phyloP scores from a whole-genome alignment of 2,329 filamentous ascomycete genomes.

The Dothideomycetidae sp. region DNA sequence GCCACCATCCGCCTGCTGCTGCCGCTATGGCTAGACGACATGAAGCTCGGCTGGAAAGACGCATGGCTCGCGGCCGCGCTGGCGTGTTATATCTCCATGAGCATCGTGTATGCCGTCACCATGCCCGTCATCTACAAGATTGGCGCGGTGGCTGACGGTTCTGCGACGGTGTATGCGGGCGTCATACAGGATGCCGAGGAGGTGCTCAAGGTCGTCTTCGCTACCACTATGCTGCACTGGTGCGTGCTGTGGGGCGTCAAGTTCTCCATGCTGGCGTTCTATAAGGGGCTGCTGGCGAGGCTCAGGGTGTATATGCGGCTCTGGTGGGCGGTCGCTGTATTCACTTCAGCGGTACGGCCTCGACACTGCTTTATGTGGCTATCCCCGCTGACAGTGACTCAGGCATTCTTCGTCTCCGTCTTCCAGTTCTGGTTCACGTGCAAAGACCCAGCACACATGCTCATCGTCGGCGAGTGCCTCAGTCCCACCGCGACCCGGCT shows the following conservation, averaged over 20 bases:
- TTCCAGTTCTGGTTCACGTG: slow-evolving; percentile 2
- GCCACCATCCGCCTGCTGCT: not conserved
- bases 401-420: slow-evolving; percentile 1
- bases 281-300: slow-evolving; percentile 6
- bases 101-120: slow-evolving; percentile 4
- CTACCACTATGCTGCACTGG: slow-evolving; percentile 5
- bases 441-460: not conserved
- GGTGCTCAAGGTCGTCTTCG: slow-evolving; percentile 2
- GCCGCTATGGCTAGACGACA: not conserved
- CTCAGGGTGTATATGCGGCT: not conserved
- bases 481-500: not conserved
- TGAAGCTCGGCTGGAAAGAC: slow-evolving; percentile 3
- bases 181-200: slow-evolving; percentile 1
- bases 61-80: slow-evolving; percentile 3
- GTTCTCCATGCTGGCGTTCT: slow-evolving; percentile 7
- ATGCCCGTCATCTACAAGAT: slow-evolving; percentile 3
- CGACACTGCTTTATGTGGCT: not conserved
- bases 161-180: not conserved
- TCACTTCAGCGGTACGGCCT: not conserved
- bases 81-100: slow-evolving; percentile 2
- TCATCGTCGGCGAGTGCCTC: slow-evolving; percentile 1
- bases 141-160: slow-evolving; percentile 6
- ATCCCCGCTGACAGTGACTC: not conserved
- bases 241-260: slow-evolving; percentile 6
- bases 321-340: slow-evolving; percentile 5